Percentiles rank a stretch among this genome's conserved stretches.
phyloP scores from a whole-genome alignment of 2,329 filamentous ascomycete species.

The Cercospora zeae-maydis region DNA sequence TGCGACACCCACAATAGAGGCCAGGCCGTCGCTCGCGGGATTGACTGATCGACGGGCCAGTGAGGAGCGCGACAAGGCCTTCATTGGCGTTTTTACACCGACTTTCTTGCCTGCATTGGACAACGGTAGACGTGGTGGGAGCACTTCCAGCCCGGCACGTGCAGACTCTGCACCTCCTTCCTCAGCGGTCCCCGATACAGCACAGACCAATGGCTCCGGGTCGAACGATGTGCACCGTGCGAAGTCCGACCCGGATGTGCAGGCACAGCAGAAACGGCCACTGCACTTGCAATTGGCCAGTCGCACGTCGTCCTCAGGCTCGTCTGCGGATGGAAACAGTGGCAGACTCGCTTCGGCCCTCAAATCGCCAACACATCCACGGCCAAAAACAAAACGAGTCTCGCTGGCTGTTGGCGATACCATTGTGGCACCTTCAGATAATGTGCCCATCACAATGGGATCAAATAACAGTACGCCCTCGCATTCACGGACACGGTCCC shows the following conservation, averaged over 20 bases:
- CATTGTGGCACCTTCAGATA: slow-evolving; percentile 37
- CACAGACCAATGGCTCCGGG: neutral
- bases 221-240: slow-evolving; percentile 21
- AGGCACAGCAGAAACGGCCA: slow-evolving; percentile 32
- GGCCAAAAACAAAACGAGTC: slow-evolving; percentile 34
- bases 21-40: slow-evolving; percentile 21
- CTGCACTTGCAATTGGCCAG: slow-evolving; percentile 31
- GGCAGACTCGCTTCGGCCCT: slow-evolving; percentile 35
- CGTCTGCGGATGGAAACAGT: slow-evolving; percentile 33
- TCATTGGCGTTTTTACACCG: slow-evolving; percentile 39
- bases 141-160: slow-evolving; percentile 18
- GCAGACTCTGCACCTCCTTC: slow-evolving; percentile 29
- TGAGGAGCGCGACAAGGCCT: slow-evolving; percentile 33
- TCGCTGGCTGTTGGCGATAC: slow-evolving; percentile 36
- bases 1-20: slow-evolving; percentile 13
- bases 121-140: neutral
- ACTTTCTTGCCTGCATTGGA: slow-evolving; percentile 36
- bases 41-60: slow-evolving; percentile 28
- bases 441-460: slow-evolving; percentile 28
- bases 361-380: slow-evolving; percentile 32
- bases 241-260: slow-evolving; percentile 30
- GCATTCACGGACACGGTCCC: slow-evolving; percentile 30
- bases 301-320: slow-evolving; percentile 37
- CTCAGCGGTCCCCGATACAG: neutral
- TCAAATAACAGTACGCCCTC: slow-evolving; percentile 31